Base-by-base conservation (phyloP, 2,329 filamentous ascomycete genomes). In the Microascus cirrosus region DNA sequence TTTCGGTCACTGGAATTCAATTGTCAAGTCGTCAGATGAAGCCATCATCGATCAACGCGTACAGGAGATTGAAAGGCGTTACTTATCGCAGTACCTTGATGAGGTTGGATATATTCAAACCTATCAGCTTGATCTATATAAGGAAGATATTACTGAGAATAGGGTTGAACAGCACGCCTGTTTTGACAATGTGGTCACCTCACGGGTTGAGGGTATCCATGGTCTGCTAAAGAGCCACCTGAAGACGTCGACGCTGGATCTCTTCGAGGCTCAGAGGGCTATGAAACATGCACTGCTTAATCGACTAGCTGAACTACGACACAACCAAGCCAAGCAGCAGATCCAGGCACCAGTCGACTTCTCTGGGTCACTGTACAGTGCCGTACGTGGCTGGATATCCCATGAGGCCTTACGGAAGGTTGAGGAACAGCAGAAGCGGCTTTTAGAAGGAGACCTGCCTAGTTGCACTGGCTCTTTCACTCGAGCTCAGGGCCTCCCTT, bases 121-220 rank as follows among this genome's bases (percentile, higher is more conserved):
- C 7, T 59, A 42, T 1, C 64, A 58, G 63, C 60, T 65, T 56
- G 42, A 61, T 2, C 59, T 51, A 32, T 62, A 62, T 35, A 65
- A 66, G 28, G 59, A 66, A 52, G 64, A 59, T 58, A 51, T 66
- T 34, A 60, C 63, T 1, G 62, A 61, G 42, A 61, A 57, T 15
- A 64, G 57, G 60, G 62, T 66, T 52, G 55, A 64, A 58, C 15
- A 58, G 35, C 36, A 62, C 22, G 20, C 32, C 24, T 59, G 63
- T 53, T 65, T 65, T 55, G 55, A 59, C 35, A 62, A 65, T 15
- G 39, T 60, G n/a, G 56, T 58, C 57, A 63, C 59, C 32, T 63
- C 53, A 39, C 55, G 57, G 18, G 58, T 58, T 50, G 58, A 63
- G 55, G 61, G 62, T 18, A 62, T 62, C 25, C 36, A 64, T 58